Conservation (phyloP, 179 eudicot genomes). For the Beta macrorhiza region DNA sequence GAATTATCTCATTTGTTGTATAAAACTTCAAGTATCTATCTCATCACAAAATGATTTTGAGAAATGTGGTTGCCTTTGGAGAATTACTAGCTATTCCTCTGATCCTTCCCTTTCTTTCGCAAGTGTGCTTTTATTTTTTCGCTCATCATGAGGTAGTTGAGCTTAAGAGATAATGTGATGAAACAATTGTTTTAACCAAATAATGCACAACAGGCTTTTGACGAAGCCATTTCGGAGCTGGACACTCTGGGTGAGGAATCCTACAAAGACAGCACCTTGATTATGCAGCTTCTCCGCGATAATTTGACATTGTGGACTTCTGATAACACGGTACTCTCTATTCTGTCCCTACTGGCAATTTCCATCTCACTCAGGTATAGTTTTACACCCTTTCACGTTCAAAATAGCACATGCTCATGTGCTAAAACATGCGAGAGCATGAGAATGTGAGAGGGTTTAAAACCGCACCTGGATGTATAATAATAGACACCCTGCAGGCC, state of each 20-base stretch:
- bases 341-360: neutral
- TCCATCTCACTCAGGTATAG: neutral
- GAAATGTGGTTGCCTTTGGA: neutral
- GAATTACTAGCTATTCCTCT: neutral
- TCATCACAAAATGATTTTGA: neutral
- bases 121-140: neutral
- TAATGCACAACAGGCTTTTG: conserved; percentile 32
- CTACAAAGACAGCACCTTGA: conserved; percentile 46
- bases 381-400: too few species aligned
- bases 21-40: too few species aligned
- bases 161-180: neutral
- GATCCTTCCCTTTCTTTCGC: neutral
- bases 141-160: neutral
- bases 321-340: conserved; percentile 33
- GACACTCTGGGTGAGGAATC: conserved; percentile 47
- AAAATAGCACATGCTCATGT: too few species aligned
- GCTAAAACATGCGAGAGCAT: too few species aligned
- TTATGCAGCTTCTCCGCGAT: conserved; percentile 44
- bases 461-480: too few species aligned
- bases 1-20: too few species aligned
- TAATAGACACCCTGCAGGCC: too few species aligned
- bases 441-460: too few species aligned
- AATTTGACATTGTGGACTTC: conserved; percentile 49
- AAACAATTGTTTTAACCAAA: conserved; percentile 1
- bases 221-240: conserved; percentile 44